Evolutionary conservation across 805 yeast genomes (phyloP).

Genomic region (Candida ficus): DNA sequence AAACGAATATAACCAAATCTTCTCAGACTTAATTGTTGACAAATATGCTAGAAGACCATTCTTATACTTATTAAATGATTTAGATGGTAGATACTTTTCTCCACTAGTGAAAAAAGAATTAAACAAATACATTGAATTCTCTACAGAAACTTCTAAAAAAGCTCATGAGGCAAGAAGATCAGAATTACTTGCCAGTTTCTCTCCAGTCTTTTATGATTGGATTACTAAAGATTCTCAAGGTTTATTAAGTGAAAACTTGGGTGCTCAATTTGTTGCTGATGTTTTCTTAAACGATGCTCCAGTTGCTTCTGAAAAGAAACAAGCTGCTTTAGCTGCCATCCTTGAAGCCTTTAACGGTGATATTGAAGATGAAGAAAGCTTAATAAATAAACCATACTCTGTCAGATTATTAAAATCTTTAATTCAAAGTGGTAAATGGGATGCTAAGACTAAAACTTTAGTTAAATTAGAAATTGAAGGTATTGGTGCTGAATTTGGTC

Average conservation of each 20-base stretch:
- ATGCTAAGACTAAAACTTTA: constrained; percentile 51
- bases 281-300: constrained; percentile 53
- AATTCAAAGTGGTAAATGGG: constrained; percentile 85
- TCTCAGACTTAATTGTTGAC: constrained; percentile 54
- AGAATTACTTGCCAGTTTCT: constrained; percentile 61
- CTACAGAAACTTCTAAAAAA: constrained; percentile 75
- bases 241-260: constrained; percentile 64
- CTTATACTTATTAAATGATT: constrained; percentile 71
- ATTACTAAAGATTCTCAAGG: constrained; percentile 46
- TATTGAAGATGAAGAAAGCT: constrained; percentile 56
- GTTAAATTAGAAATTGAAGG: constrained; percentile 40
- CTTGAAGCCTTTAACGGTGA: constrained; percentile 62
- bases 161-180: constrained; percentile 69
- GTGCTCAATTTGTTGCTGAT: constrained; percentile 81
- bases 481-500: constrained; percentile 58
- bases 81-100: constrained; percentile 76
- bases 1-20: constrained; percentile 46
- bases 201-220: constrained; percentile 58
- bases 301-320: constrained; percentile 34
- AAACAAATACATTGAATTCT: constrained; percentile 51
- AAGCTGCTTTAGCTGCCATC: constrained; percentile 49
- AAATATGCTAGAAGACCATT: constrained; percentile 88
- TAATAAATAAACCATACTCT: constrained; percentile 66
- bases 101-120: constrained; percentile 63
- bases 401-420: constrained; percentile 69